Evolutionary conservation across 495 filamentous ascomycete genomes (phyloP), one percentile per base, ranked within the genome.

Genomic region (Talaromyces nanjingensis): DNA sequence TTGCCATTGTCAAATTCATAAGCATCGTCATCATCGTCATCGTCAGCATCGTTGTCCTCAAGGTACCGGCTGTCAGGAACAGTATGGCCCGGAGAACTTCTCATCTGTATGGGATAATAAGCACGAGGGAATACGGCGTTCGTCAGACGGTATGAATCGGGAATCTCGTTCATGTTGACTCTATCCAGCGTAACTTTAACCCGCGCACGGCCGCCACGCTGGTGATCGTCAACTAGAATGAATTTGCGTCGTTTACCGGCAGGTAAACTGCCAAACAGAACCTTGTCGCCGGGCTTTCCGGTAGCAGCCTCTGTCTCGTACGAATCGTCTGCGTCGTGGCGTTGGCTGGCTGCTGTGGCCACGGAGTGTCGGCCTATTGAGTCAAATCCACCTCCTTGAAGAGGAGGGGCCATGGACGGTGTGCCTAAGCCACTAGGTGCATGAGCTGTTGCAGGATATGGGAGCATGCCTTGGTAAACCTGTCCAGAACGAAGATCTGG

Each of bases 161-260:
- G 93, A 65, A 97, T 92, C 72, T 97, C 93, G 66, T 91, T 86
- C 75, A 94, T 93, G 65, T 96, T 87, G 60, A 97, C 91, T 18
- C 86, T 84, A 63, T 97, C 91, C 25, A 98, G 83, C 66, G 87
- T 91, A 34, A 97, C 91, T 63, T 91, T 87, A 42, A 97, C 92
- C 6, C 94, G 86, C 8, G 96, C 85, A 55, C 92, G 87, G 33
- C 82, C 82, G 47, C 86, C 85, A 56, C 91, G 88, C 59, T 90
- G 89, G 16, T 82, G 83, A 73, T 98, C 94, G 65, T 97, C 91
- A 24, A 98, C 92, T 3, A 97, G 84, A 67, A 98, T 96, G 72
- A 98, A 98, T 73, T 96, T 98, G 67, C 93, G 88, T 61, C 89
- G 90, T 75, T 96, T 97, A 60, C 86, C 86, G 60, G 91, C 90